phyloP scores from a whole-genome alignment of 2,329 filamentous ascomycete species.

The Elsinoe ampelina region DNA sequence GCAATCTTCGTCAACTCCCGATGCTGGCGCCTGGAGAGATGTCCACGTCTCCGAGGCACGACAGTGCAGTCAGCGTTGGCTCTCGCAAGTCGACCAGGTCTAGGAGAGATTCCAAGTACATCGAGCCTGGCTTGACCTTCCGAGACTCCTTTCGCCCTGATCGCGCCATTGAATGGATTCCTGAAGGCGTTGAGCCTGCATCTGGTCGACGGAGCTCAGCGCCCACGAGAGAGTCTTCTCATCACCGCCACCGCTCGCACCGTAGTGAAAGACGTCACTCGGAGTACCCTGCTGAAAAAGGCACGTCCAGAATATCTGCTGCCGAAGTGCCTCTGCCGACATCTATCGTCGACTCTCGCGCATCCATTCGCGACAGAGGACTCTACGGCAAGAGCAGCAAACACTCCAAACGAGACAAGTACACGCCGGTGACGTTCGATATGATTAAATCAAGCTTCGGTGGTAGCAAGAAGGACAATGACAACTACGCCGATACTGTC shows the following conservation, averaged over 20 bases:
- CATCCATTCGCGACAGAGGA: slow-evolving; percentile 1
- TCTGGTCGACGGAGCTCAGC: slow-evolving; percentile 1
- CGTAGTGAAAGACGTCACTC: slow-evolving; percentile 15
- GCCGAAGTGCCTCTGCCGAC: slow-evolving; percentile 16
- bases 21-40: neutral
- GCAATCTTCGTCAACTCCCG: neutral
- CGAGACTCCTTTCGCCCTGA: slow-evolving; percentile 4
- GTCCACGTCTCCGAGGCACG: slow-evolving; percentile 18
- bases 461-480: slow-evolving; percentile 22
- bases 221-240: neutral
- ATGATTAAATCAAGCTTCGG: slow-evolving; percentile 5
- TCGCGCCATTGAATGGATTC: slow-evolving; percentile 5
- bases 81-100: slow-evolving; percentile 17
- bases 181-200: neutral
- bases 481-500: slow-evolving; percentile 33
- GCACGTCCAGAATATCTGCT: slow-evolving; percentile 17
- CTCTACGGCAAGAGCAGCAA: neutral
- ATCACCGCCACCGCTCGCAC: neutral
- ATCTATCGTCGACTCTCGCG: slow-evolving; percentile 5
- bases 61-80: slow-evolving; percentile 17
- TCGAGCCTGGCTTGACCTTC: neutral
- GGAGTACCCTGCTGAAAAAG: slow-evolving; percentile 10
- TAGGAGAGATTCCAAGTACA: slow-evolving; percentile 10
- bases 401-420: neutral
- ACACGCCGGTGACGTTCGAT: neutral